These are phyloP conservation scores for Cryptosporidium parvum DNA, from an alignment of 169 alveolate species.

Conservation along the genomic window DNA sequence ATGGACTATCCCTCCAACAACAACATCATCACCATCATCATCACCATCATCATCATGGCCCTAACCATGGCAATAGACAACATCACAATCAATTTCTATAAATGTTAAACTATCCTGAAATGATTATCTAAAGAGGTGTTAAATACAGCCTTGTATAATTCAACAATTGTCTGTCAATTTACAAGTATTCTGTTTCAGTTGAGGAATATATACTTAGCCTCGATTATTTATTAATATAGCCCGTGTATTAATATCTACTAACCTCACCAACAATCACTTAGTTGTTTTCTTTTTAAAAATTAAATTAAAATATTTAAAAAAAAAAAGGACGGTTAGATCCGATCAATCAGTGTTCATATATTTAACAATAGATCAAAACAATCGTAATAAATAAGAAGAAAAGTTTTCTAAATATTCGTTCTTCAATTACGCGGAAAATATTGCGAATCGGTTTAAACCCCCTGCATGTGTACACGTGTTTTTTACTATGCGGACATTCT, in stretches of 20 bases:
- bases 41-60: constrained; percentile 62
- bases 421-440: background rate
- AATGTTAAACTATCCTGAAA: background rate
- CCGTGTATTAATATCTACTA: background rate
- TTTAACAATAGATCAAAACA: background rate
- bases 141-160: background rate
- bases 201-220: background rate
- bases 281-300: background rate
- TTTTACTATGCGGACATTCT: background rate
- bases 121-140: background rate
- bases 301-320: background rate
- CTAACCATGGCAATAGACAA: constrained; percentile 21
- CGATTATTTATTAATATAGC: background rate
- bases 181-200: background rate
- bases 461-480: background rate
- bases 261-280: background rate
- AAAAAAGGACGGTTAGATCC: background rate
- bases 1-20: background rate
- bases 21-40: constrained; percentile 65
- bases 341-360: background rate
- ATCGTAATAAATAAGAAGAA: background rate
- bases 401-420: background rate
- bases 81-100: constrained; percentile 19
- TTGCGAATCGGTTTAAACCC: background rate
- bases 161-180: background rate